phyloP scores from a whole-genome alignment of 208 protist species.

The Trypanosoma cruzi region DNA sequence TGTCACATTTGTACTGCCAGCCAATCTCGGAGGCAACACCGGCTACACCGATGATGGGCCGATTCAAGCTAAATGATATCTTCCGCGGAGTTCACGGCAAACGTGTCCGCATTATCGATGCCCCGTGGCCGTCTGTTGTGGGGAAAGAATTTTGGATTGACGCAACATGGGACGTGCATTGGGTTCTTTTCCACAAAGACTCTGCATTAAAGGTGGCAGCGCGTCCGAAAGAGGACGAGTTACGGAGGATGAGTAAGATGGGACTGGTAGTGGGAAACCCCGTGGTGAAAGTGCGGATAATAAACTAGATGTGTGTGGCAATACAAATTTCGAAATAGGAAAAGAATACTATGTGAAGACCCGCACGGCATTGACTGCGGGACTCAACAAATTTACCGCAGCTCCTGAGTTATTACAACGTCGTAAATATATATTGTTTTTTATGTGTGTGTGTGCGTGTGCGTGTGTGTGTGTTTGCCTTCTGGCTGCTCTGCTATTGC shows the following conservation, averaged over 20 bases:
- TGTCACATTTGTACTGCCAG: too few species aligned
- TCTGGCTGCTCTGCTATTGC: too few species aligned
- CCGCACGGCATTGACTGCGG: neutral
- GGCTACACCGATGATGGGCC: neutral
- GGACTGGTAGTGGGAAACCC: constrained; percentile 1
- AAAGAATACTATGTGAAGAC: neutral
- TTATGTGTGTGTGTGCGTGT: too few species aligned
- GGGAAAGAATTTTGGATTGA: constrained; percentile 14
- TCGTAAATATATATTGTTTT: too few species aligned
- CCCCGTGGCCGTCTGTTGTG: constrained; percentile 19
- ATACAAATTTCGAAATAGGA: neutral
- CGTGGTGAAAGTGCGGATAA: neutral
- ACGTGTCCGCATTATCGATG: neutral
- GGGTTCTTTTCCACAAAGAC: constrained; percentile 18
- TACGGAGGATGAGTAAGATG: neutral
- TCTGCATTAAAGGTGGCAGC: neutral
- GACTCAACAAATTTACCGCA: neutral
- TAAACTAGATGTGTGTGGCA: neutral
- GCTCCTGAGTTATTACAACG: too few species aligned
- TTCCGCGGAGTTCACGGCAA: neutral
- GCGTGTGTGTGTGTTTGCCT: too few species aligned
- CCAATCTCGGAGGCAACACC: too few species aligned
- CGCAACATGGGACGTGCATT: constrained; percentile 14
- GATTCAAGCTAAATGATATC: neutral
- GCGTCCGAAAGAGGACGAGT: constrained; percentile 8